Evolutionary conservation across 1,284 basidiomycete species (phyloP), one percentile per base, ranked within the genome.

Genomic region (Mycosarcoma mackinlayi): DNA sequence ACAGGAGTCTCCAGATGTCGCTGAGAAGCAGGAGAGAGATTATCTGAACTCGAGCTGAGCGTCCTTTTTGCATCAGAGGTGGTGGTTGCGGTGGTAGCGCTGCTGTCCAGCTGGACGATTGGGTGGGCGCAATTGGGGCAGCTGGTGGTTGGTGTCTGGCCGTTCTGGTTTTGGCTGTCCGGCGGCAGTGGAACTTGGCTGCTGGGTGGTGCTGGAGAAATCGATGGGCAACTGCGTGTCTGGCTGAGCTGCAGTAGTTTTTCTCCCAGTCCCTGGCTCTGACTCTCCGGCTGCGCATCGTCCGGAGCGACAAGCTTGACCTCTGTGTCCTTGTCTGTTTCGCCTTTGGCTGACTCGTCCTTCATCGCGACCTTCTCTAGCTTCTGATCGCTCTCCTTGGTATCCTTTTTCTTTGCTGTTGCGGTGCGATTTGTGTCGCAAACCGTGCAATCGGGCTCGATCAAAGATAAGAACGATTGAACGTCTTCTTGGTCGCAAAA

Each of bases 401-500:
- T 5, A 6, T 54, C 28, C 14, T 42, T 9, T 3, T 16, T 27
- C 35, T 45, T 39, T 6, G 27, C 9, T 2, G 10, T 25, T n/a
- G 23, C 41, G 7, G 6, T 27, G 21, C 44, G 19, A 25, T 19
- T 13, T 28, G 6, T 16, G 21, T 18, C 23, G 19, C 48, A 42
- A 24, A 34, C 14, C 23, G 28, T 28, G 16, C 48, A 41, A 34
- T 54, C 27, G 18, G 52, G 30, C 30, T 55, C 48, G n/a, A 70
- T 64, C 39, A 64, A 10, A 14, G 41, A 42, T 27, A 70, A 16
- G 24, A 70, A 70, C n/a, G 16, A 14, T 6, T 41, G 38, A 11
- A 37, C 56, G 37, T 70, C 67, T 40, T 45, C 27, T 41, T 56
- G 53, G 13, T 47, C 35, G n/a, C 25, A 21, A 41, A 70, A 70